These are phyloP conservation scores for Adansonia digitata DNA, from an alignment of 345 rosid genomes.

Conservation along the genomic window DNA sequence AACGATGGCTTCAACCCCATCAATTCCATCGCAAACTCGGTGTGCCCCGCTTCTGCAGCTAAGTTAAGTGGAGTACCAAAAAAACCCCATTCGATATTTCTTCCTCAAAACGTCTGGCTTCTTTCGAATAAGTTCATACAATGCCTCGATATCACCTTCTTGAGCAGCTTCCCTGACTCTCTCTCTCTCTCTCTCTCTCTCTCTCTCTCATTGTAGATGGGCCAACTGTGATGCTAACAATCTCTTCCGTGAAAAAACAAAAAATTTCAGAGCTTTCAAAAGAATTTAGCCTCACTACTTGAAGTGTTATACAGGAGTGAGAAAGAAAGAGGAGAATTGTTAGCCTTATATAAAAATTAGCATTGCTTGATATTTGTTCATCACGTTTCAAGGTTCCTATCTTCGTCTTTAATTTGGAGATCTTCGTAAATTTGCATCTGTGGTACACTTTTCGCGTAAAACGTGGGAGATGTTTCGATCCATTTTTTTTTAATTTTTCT, in stretches of 20 bases:
- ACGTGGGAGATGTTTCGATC: no score
- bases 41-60: not conserved
- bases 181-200: not conserved
- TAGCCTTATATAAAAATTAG: not conserved
- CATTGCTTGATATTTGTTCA: not conserved
- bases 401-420: not conserved
- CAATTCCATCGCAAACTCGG: not conserved
- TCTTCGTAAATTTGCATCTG: not conserved
- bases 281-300: not conserved
- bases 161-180: not conserved
- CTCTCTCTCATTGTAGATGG: not conserved
- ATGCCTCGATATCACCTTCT: not conserved
- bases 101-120: not conserved
- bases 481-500: no score
- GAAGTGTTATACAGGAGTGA: not conserved
- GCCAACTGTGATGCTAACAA: not conserved
- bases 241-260: not conserved
- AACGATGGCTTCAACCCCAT: not conserved
- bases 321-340: not conserved
- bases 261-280: not conserved
- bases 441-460: not conserved
- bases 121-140: not conserved
- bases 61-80: conserved; percentile 5
- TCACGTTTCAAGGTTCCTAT: not conserved
- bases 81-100: not conserved